A percentile compares a stretch with the other conserved stretches of the same genome.
phyloP scores from a whole-genome alignment of 345 rosid genomes.

The Murraya paniculata region DNA sequence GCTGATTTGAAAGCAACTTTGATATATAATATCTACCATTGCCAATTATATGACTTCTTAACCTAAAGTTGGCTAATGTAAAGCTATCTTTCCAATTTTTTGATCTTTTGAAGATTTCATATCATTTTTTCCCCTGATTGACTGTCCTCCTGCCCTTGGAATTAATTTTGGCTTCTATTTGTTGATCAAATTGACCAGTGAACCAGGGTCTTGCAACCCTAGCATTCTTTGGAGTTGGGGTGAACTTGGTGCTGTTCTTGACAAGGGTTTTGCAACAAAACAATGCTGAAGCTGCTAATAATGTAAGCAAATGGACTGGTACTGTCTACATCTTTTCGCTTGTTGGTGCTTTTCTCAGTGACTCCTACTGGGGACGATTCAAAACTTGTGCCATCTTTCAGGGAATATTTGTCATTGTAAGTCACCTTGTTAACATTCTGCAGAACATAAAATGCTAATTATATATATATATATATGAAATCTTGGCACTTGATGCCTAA shows the following conservation, averaged over 20 bases:
- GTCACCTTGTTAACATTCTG: conserved; percentile 10
- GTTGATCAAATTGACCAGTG: conserved; percentile 39
- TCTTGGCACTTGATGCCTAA: neutral
- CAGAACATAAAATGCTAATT: neutral
- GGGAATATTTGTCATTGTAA: conserved; percentile 86
- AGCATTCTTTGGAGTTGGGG: conserved; percentile 98
- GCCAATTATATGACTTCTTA: neutral
- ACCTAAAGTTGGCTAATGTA: neutral
- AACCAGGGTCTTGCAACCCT: conserved; percentile 97
- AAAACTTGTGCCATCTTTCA: conserved; percentile 98
- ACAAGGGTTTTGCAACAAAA: conserved; percentile 88
- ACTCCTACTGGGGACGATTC: conserved; percentile 99
- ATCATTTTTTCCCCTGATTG: neutral
- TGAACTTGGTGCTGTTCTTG: conserved; percentile 89
- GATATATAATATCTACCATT: neutral
- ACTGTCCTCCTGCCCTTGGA: neutral
- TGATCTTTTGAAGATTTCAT: neutral
- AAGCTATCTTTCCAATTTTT: neutral
- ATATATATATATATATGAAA: neutral
- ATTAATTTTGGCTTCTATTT: neutral
- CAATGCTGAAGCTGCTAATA: conserved; percentile 97
- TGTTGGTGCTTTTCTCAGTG: conserved; percentile 95
- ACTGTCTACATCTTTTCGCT: conserved; percentile 98
- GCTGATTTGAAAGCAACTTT: neutral
- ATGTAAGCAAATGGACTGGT: conserved; percentile 99